These are phyloP conservation scores for Thymus quinquecostatus DNA, from an alignment of 257 asterid genomes.

Conservation along the genomic window DNA sequence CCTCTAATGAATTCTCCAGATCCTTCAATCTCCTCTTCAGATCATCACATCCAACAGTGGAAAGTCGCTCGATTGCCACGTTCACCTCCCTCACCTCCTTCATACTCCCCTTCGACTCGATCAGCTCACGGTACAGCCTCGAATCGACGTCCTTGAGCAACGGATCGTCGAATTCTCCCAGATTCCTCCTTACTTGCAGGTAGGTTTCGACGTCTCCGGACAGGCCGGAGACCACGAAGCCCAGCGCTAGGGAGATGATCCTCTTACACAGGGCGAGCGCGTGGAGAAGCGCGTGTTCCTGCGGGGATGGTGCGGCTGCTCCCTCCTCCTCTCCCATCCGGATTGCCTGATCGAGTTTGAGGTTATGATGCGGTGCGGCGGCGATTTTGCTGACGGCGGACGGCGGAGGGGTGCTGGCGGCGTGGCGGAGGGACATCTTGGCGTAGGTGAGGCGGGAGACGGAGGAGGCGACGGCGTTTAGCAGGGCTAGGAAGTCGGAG, in stretches of 20 bases:
- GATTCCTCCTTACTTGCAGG: slow-evolving; percentile 39
- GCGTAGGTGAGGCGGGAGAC: slow-evolving; percentile 51
- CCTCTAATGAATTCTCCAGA: slow-evolving; percentile 43
- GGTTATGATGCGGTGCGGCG: slow-evolving; percentile 22
- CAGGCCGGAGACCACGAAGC: slow-evolving; percentile 48
- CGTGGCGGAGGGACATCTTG: slow-evolving; percentile 46
- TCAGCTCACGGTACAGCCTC: slow-evolving; percentile 32
- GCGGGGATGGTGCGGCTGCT: slow-evolving; percentile 28
- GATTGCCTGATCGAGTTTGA: slow-evolving; percentile 30
- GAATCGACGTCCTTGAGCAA: slow-evolving; percentile 43
- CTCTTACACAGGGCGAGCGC: slow-evolving; percentile 43
- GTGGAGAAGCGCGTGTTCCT: slow-evolving; percentile 45
- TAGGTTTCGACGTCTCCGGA: slow-evolving; percentile 46
- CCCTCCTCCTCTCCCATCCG: slow-evolving; percentile 40
- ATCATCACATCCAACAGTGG: slow-evolving; percentile 21
- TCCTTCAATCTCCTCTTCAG: slow-evolving; percentile 41
- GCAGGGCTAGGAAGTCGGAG: slow-evolving; percentile 45
- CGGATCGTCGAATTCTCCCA: slow-evolving; percentile 39
- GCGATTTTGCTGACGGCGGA: slow-evolving; percentile 33
- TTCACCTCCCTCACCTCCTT: slow-evolving; percentile 62
- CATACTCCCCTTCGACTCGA: slow-evolving; percentile 27
- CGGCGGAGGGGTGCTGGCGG: slow-evolving; percentile 34
- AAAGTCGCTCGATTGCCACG: slow-evolving; percentile 18
- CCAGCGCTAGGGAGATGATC: slow-evolving; percentile 49
- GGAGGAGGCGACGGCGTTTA: slow-evolving; percentile 54